A percentile compares a stretch with the other conserved stretches of the same genome.
These are phyloP conservation scores for Eucalyptus lansdowneana DNA, from an alignment of 345 rosid species.

Conservation along the genomic window DNA sequence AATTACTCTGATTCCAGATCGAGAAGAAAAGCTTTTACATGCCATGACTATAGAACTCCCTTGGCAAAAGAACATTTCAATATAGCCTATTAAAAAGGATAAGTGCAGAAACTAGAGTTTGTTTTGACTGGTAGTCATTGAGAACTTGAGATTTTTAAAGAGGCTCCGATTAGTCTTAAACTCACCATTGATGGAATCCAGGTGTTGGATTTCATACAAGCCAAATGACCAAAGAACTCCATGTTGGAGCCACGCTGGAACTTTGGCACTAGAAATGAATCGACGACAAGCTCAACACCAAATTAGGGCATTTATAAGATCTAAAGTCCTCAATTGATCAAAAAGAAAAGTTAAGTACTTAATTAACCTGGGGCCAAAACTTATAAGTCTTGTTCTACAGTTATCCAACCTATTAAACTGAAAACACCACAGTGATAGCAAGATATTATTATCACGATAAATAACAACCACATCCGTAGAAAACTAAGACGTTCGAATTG, in stretches of 20 bases:
- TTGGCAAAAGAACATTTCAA: background rate
- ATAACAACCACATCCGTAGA: background rate
- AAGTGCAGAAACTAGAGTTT: background rate
- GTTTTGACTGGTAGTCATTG: background rate
- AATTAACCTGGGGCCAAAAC: background rate
- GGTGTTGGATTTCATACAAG: background rate
- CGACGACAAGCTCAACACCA: background rate
- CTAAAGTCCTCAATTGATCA: background rate
- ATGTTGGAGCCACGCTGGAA: background rate
- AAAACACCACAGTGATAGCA: background rate
- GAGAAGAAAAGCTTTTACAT: background rate
- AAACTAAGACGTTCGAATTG: background rate
- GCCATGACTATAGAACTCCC: background rate
- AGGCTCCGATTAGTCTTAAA: background rate
- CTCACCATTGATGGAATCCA: background rate
- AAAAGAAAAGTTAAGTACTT: background rate
- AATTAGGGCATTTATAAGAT: background rate
- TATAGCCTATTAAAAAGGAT: background rate
- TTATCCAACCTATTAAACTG: background rate
- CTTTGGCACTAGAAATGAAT: background rate
- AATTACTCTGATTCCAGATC: background rate
- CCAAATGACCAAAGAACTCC: background rate
- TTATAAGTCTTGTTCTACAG: background rate
- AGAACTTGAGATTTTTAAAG: background rate
- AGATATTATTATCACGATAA: background rate